Evolutionary conservation across 306 rosid genomes (phyloP).

Genomic region (Trichosanthes truncata): DNA sequence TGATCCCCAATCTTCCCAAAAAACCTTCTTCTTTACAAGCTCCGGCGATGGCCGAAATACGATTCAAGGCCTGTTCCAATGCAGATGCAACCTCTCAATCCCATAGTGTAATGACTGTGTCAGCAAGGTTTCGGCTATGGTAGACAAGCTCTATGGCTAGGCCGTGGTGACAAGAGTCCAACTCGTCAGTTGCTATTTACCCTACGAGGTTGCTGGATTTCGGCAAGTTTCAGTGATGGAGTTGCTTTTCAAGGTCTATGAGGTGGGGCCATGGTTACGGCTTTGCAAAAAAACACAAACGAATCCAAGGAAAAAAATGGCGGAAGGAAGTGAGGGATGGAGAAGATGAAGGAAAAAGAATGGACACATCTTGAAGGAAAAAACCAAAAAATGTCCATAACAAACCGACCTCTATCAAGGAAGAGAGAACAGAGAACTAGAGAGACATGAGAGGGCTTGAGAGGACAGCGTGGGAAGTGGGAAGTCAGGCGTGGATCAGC

Average conservation of each 20-base stretch:
- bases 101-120: slow-evolving; percentile 55
- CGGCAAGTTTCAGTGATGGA: slow-evolving; percentile 37
- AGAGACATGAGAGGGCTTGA: no score
- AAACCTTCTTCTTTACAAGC: slow-evolving; percentile 42
- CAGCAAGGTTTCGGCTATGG: slow-evolving; percentile 28
- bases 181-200: slow-evolving; percentile 63
- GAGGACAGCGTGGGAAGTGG: no score
- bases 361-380: no score
- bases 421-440: no score
- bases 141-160: slow-evolving; percentile 37
- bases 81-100: slow-evolving; percentile 71
- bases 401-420: no score
- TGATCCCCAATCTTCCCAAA: slow-evolving; percentile 42
- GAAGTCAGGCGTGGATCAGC: no score
- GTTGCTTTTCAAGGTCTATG: slow-evolving; percentile 52
- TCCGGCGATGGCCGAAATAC: slow-evolving; percentile 36
- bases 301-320: no score
- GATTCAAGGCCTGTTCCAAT: slow-evolving; percentile 58
- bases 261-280: no score
- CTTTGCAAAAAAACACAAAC: no score
- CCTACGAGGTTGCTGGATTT: slow-evolving; percentile 64
- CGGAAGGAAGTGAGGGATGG: no score
- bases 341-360: no score
- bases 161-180: slow-evolving; percentile 69
- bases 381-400: no score